Conservation (phyloP, 306 rosid genomes). For the Ziziphus jujuba region DNA sequence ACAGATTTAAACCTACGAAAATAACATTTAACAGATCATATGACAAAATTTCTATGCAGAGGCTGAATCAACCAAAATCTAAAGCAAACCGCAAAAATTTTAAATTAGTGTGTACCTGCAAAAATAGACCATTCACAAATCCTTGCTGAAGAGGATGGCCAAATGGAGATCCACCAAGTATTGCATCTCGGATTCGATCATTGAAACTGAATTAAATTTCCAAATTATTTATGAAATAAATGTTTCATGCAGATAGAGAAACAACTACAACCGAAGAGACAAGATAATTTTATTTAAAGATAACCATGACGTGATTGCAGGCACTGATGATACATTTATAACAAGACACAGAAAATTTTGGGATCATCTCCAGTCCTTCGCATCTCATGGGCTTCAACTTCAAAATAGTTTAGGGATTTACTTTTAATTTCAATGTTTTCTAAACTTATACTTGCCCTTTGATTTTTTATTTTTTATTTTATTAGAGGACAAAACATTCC, state of each 20-base stretch:
- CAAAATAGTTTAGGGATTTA: too few relatives aligned
- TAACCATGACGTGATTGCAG: constrained; percentile 11
- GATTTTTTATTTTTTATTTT: too few relatives aligned
- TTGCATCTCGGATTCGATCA: constrained; percentile 92
- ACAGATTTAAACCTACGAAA: not conserved
- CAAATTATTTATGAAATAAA: constrained; percentile 24
- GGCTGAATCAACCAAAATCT: not conserved
- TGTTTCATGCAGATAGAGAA: constrained; percentile 20
- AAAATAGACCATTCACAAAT: constrained; percentile 77
- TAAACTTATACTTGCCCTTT: too few relatives aligned
- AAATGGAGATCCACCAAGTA: constrained; percentile 97
- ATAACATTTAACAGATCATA: not conserved
- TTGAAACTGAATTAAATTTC: constrained; percentile 60
- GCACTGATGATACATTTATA: not conserved
- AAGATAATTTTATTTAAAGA: constrained; percentile 7
- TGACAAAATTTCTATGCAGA: not conserved
- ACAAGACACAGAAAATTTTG: too few relatives aligned
- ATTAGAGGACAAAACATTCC: too few relatives aligned
- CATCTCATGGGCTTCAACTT: too few relatives aligned
- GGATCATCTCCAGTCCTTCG: too few relatives aligned
- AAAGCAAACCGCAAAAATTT: not conserved
- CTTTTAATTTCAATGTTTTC: too few relatives aligned
- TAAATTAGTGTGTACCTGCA: constrained; percentile 52
- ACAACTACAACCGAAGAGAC: not conserved
- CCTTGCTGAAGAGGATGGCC: constrained; percentile 98